Evolutionary conservation across 768 basidiomycete genomes (phyloP).

Genomic region (Pleurotus salmoneostramineus): DNA sequence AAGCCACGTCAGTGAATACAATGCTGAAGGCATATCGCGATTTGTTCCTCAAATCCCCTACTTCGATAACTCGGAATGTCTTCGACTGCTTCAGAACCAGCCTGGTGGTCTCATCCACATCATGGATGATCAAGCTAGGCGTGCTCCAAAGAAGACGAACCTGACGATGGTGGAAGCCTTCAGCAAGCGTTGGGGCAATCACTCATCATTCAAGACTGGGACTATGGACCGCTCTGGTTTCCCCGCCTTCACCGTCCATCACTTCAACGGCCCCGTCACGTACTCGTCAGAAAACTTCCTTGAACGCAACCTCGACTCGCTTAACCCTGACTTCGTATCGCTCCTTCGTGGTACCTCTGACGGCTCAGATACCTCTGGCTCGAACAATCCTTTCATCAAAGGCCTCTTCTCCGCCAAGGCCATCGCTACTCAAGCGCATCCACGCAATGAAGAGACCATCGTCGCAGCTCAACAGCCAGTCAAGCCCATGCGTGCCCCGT

Average conservation of each 20-base stretch:
- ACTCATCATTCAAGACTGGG: constrained; percentile 86
- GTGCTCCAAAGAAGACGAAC: constrained; percentile 87
- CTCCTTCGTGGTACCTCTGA: constrained; percentile 60
- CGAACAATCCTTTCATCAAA: constrained; percentile 88
- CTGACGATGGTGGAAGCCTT: constrained; percentile 94
- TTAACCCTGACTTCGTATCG: constrained; percentile 91
- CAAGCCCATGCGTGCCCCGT: constrained; percentile 92
- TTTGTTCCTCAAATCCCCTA: constrained; percentile 70
- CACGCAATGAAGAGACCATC: constrained; percentile 91
- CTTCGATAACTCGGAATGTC: constrained; percentile 89
- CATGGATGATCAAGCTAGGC: constrained; percentile 93
- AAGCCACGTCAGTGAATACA: constrained; percentile 77
- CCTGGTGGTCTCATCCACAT: constrained; percentile 95
- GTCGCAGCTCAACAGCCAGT: constrained; percentile 91
- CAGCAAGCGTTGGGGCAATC: constrained; percentile 91
- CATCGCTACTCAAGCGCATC: constrained; percentile 90
- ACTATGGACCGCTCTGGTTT: constrained; percentile 70
- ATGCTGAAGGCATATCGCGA: constrained; percentile 71
- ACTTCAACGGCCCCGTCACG: constrained; percentile 87
- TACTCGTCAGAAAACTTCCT: constrained; percentile 92
- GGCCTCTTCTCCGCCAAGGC: constrained; percentile 85
- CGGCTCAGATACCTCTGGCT: constrained; percentile 67
- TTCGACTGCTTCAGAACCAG: constrained; percentile 79
- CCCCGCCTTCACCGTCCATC: constrained; percentile 87
- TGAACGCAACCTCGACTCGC: constrained; percentile 80